Evolutionary conservation across 1,139 yeast genomes (phyloP).

Genomic region (Schwanniomyces etchellsii): DNA sequence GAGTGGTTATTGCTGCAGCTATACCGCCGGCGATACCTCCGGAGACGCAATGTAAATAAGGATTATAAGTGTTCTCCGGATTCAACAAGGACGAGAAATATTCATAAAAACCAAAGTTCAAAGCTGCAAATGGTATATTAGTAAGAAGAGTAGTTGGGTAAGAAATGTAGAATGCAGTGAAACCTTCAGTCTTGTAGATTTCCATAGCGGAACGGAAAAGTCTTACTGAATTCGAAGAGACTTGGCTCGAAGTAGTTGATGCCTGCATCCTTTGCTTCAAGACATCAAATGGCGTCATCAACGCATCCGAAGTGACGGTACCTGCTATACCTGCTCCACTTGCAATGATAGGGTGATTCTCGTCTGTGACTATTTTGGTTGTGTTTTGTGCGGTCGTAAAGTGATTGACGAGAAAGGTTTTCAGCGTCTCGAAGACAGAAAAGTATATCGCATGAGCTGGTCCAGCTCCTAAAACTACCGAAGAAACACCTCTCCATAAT

Average conservation of each 20-base stretch:
- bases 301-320: constrained; percentile 86
- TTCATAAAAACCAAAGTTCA: constrained; percentile 92
- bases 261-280: constrained; percentile 69
- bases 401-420: constrained; percentile 48
- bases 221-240: constrained; percentile 14
- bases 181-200: constrained; percentile 72
- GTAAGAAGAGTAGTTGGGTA: constrained; percentile 93
- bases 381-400: constrained; percentile 27
- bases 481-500: constrained; percentile 91
- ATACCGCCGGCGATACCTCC: constrained; percentile 97
- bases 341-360: constrained; percentile 75
- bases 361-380: constrained; percentile 47
- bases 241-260: constrained; percentile 5
- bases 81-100: constrained; percentile 71
- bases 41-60: constrained; percentile 84
- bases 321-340: constrained; percentile 92
- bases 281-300: constrained; percentile 97
- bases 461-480: constrained; percentile 96
- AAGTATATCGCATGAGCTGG: constrained; percentile 99
- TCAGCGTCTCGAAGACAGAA: constrained; percentile 88
- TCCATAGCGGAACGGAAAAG: constrained; percentile 33
- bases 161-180: constrained; percentile 79
- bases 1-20: constrained; percentile 95
- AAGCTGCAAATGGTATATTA: constrained; percentile 93
- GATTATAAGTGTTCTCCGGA: constrained; percentile 77